Evolutionary conservation across 2,329 filamentous ascomycete genomes (phyloP).

Genomic region (Dissoconium aciculare): DNA sequence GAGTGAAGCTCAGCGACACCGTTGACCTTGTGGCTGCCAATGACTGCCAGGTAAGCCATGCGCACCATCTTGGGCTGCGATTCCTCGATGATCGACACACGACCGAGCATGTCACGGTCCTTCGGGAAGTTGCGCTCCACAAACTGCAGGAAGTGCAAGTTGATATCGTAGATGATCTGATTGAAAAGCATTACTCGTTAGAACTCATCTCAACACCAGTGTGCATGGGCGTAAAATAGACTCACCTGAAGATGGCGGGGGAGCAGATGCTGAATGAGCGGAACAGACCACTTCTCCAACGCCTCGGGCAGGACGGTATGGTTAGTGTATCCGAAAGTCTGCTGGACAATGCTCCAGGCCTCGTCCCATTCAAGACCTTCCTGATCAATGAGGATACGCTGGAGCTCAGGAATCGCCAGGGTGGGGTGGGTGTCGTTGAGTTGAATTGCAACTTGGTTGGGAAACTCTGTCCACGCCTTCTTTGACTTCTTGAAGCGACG

Average conservation of each 20-base stretch:
- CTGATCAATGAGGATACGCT: constrained; percentile 76
- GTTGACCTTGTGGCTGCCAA: constrained; percentile 98
- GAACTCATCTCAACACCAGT: not conserved
- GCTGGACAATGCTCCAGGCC: constrained; percentile 58
- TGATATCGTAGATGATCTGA: constrained; percentile 99
- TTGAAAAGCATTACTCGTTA: no score
- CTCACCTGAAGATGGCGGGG: constrained; percentile 62
- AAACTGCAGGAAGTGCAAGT: constrained; percentile 76
- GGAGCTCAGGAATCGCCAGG: constrained; percentile 85
- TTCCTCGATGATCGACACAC: constrained; percentile 97
- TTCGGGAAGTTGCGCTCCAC: constrained; percentile 86
- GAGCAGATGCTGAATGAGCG: constrained; percentile 77
- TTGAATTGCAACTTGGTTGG: constrained; percentile 91
- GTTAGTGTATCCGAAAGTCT: constrained; percentile 88
- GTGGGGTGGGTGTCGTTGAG: constrained; percentile 97
- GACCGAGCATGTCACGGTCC: constrained; percentile 67
- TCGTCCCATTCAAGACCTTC: constrained; percentile 89
- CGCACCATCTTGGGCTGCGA: constrained; percentile 94
- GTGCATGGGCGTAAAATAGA: not conserved
- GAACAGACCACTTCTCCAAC: constrained; percentile 95
- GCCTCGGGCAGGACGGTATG: constrained; percentile 96
- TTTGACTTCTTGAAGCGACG: constrained; percentile 96
- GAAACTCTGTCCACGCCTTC: constrained; percentile 78
- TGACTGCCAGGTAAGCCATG: constrained; percentile 90
- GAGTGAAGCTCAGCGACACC: constrained; percentile 96